Percentiles rank a stretch among this genome's conserved stretches.
Evolutionary conservation across 2,329 filamentous ascomycete genomes (phyloP).

Genomic region (Paracoccidioides lutzii): DNA sequence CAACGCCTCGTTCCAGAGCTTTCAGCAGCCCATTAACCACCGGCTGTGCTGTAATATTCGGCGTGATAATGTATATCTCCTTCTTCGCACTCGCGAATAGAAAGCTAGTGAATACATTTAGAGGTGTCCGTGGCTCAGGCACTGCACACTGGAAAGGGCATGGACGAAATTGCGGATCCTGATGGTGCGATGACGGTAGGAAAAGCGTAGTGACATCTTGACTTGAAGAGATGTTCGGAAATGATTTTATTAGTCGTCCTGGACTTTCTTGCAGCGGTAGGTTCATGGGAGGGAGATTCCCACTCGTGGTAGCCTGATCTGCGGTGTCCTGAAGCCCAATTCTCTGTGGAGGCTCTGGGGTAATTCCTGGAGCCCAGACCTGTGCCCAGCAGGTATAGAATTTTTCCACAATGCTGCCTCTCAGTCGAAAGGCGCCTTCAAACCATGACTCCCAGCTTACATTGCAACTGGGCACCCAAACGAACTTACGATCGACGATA

Average conservation of each 20-base stretch:
- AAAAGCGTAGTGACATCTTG: conserved; percentile 33
- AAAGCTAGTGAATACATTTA: conserved; percentile 52
- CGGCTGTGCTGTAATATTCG: conserved; percentile 59
- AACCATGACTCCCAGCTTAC: conserved; percentile 84
- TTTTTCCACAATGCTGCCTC: conserved; percentile 47
- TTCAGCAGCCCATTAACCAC: conserved; percentile 49
- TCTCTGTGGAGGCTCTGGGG: background rate
- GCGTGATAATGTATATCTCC: conserved; percentile 58
- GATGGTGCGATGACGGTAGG: conserved; percentile 61
- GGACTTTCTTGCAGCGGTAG: background rate
- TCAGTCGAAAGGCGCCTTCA: conserved; percentile 58
- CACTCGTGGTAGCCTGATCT: background rate
- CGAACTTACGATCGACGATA: conserved; percentile 53
- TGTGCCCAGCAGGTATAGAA: conserved; percentile 53
- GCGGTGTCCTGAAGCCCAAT: too few species aligned
- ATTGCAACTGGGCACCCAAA: conserved; percentile 67
- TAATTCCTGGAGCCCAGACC: conserved; percentile 47
- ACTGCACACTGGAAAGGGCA: conserved; percentile 26
- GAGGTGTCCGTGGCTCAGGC: conserved; percentile 48
- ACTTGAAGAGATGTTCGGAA: background rate
- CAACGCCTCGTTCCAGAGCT: conserved; percentile 52
- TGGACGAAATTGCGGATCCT: conserved; percentile 52
- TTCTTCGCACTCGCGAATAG: conserved; percentile 46
- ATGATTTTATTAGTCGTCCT: background rate
- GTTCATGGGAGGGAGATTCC: background rate